Evolutionary conservation across 1,284 basidiomycete genomes (phyloP).

Genomic region (Gastroboletus turbinatus): DNA sequence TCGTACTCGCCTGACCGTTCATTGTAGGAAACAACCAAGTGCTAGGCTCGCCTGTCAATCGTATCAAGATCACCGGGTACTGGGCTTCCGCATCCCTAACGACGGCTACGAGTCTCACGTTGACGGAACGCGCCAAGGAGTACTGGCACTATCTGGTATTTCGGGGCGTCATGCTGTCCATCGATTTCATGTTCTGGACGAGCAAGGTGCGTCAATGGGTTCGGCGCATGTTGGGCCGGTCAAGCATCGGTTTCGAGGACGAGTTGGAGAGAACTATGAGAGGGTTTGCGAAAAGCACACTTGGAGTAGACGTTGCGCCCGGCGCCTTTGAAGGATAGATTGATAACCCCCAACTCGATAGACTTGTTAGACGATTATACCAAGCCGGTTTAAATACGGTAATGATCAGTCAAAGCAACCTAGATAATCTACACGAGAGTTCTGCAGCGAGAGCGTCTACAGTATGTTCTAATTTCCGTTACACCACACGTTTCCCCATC

Average conservation of each 20-base stretch:
- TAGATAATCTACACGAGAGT: neutral
- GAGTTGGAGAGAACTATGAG: conserved; percentile 63
- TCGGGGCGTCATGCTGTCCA: conserved; percentile 50
- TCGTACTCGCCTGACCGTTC: neutral
- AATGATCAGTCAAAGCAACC: neutral
- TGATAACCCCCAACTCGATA: neutral
- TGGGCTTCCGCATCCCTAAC: conserved; percentile 63
- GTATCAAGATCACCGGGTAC: conserved; percentile 81
- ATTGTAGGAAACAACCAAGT: conserved; percentile 67
- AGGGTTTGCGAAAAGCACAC: conserved; percentile 54
- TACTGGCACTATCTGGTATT: conserved; percentile 55
- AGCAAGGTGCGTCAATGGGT: conserved; percentile 52
- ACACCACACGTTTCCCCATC: conserved; percentile 83
- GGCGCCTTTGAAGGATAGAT: conserved; percentile 42
- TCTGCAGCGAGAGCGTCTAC: neutral
- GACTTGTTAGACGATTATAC: conserved; percentile 1
- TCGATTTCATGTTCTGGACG: conserved; percentile 59
- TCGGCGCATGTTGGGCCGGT: conserved; percentile 34
- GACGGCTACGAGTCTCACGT: conserved; percentile 38
- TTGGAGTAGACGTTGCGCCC: conserved; percentile 55
- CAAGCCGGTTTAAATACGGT: neutral
- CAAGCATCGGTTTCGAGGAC: conserved; percentile 53
- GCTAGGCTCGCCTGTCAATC: conserved; percentile 81
- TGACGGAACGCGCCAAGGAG: conserved; percentile 42
- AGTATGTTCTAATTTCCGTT: conserved; percentile 42